Base-by-base conservation (phyloP, 306 rosid species). In the Rubus idaeus region DNA sequence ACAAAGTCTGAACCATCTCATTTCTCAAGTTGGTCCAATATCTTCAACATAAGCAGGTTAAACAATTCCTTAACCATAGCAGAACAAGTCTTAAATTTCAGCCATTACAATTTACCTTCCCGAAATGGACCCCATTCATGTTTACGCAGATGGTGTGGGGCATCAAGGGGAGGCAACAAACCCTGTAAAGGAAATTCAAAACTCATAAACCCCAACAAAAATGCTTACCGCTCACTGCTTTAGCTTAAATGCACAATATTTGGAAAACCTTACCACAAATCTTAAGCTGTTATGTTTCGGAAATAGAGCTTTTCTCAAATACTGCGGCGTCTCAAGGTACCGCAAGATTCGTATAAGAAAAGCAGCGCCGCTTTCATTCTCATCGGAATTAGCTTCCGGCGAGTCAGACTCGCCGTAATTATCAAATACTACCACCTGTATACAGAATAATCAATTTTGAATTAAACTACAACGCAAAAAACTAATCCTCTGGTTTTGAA, bases 321-420 rank as follows among this genome's bases (percentile, higher is more conserved):
- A 92, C 81, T 96, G 98, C 13, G 99, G 99, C 20, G 99, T 96
- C 84, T 96, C 99, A 70, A 96, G 99, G 75, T 92, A 96, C 84
- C 77, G 78, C 81, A 96, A 76, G 60, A 92, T 89, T 74, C 93
- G 86, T n/a, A 91, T 74, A 40, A 92, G 94, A 84, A 96, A 92
- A 61, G 87, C 89, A 0, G 96, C 91, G 58, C 97, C 86, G 52
- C 87, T 96, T 82, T 92, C 97, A 21, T 86, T 67, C 81, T 96
- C 93, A 66, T 88, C 91, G 8, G 88, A 82, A 77, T 81, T 80
- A 69, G 79, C 81, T 70, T 55, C 68, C 52, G 66, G 73, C 0
- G 78, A 39, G 60, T 61, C 86, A 2, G 85, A 62, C 61, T 67
- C 76, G 46, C 87, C 77, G 69, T 89, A 87, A 76, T 75, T 92